Evolutionary conservation across 805 yeast genomes (phyloP), one percentile per base, ranked within the genome.

Genomic region (Nakazawaea wyomingensis): DNA sequence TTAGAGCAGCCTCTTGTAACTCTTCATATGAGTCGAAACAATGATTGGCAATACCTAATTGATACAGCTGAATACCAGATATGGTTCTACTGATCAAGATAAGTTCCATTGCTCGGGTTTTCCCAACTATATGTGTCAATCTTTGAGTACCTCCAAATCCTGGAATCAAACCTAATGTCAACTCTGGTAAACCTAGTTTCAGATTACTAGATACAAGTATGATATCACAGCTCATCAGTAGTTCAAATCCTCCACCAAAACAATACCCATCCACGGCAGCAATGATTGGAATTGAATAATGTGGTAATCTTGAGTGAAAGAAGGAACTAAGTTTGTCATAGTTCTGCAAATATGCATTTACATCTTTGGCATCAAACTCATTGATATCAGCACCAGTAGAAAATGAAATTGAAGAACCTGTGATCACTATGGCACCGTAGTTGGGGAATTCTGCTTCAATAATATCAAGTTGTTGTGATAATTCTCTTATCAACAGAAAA

Each of bases 101-200:
- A 16, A 60, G 50, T 47, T 74, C 78, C 69, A 70, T 68, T 11
- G 80, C 77, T 29, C 62, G 59, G 9, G 74, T 60, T 55, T 73
- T 72, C 13, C 80, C 80, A 48, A 74, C 61, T 13, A 72, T 67
- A 29, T 67, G 57, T 18, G 71, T 61, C 33, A 74, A 62, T 18
- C 80, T 61, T 54, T 75, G 78, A 1, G 79, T 71, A 14, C 79
- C 80, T 14, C 80, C 80, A 9, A 76, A 68, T 16, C 73, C 76
- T 21, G 77, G 77, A 34, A 72, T 62, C 16, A 73, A 62, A 3
- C 80, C 80, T 20, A 74, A 60, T 46, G 67, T 69, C 53, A 74
- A 70, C 54, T 74, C 80, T 20, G 80, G 80, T 54, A 74, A 78
- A 9, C 80, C 80, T 49, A 74, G 73, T 32, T 54, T 55, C 16